These are phyloP conservation scores for Umbelopsis sp. DNA, from an alignment of 192 early-diverging fungal species.

Conservation along the genomic window DNA sequence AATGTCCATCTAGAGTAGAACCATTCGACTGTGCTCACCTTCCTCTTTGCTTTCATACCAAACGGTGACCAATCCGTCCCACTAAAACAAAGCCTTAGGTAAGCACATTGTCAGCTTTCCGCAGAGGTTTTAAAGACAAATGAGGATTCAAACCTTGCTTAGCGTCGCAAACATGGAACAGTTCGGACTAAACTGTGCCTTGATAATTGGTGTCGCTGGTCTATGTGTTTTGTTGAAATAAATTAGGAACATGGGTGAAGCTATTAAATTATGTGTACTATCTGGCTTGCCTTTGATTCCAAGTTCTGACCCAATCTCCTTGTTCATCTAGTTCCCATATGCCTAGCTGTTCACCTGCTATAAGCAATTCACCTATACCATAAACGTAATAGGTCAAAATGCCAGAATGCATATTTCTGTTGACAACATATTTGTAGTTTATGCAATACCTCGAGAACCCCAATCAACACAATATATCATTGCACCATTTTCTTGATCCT, in stretches of 20 bases:
- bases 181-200: slow-evolving; percentile 62
- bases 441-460: slow-evolving; percentile 24
- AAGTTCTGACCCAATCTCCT: slow-evolving; percentile 37
- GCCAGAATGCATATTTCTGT: not conserved
- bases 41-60: slow-evolving; percentile 49
- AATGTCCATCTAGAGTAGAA: not conserved
- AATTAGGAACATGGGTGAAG: not conserved
- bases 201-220: slow-evolving; percentile 39
- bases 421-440: slow-evolving; percentile 1
- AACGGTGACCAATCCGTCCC: slow-evolving; percentile 66
- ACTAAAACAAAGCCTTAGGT: slow-evolving; percentile 33
- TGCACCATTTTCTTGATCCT: not conserved
- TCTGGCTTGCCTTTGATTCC: slow-evolving; percentile 42
- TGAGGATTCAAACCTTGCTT: slow-evolving; percentile 46
- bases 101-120: not conserved
- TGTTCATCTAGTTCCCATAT: slow-evolving; percentile 12
- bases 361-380: slow-evolving; percentile 16
- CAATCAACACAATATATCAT: slow-evolving; percentile 21
- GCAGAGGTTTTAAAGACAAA: not conserved
- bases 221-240: slow-evolving; percentile 15
- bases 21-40: not conserved
- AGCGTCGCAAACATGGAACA: slow-evolving; percentile 63
- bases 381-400: not conserved
- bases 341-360: slow-evolving; percentile 24
- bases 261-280: not conserved